Base-by-base conservation (phyloP, 768 basidiomycete species). In the Pleurotus salmoneostramineus region DNA sequence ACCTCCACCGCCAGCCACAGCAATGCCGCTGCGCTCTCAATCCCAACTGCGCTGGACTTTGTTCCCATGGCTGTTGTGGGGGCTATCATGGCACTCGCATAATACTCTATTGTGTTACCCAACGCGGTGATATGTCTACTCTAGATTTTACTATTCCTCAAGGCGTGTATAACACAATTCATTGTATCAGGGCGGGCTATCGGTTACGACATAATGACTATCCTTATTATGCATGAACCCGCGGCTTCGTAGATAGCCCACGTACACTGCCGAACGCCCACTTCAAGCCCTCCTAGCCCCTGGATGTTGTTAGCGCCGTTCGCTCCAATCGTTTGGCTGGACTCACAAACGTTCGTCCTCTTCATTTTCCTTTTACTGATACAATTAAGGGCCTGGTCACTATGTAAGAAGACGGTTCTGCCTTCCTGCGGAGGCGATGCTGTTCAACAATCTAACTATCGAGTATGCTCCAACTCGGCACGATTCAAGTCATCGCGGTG, bases 51-150 rank as follows among this genome's bases (percentile, higher is more conserved):
- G 4, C 52, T 55, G 7, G 52, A 55, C 14, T 55, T 55, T 31
- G 52, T 55, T 17, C 52, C 52, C 2, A 43, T 55, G 52, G 52
- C 52, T 55, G 52, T 55, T 31, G 40, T 55, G 15, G 52, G 52
- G 14, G 52, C 52, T 55, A 15, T 55, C 52, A 55, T 55, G n/a
- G 52, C 40, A 17, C 27, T 55, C 37, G 52, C 50, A 6, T 50
- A 33, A 50, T 27, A 42, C n/a, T n/a, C 40, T n/a, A n/a, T 42
- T 42, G 40, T 42, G 10, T n/a, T 42, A 42, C n/a, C 10, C n/a
- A 42, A 3, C 40, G 40, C 10, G 40, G 10, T 42, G 40, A 42
- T 27, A 27, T 27, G 21, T 27, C 21, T 27, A 27, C 21, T 27
- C 21, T 27, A 27, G 21, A 27, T 27, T 27, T 27, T 27, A 27